phyloP scores from a whole-genome alignment of 208 protist species.

The Leishmania arabica region DNA sequence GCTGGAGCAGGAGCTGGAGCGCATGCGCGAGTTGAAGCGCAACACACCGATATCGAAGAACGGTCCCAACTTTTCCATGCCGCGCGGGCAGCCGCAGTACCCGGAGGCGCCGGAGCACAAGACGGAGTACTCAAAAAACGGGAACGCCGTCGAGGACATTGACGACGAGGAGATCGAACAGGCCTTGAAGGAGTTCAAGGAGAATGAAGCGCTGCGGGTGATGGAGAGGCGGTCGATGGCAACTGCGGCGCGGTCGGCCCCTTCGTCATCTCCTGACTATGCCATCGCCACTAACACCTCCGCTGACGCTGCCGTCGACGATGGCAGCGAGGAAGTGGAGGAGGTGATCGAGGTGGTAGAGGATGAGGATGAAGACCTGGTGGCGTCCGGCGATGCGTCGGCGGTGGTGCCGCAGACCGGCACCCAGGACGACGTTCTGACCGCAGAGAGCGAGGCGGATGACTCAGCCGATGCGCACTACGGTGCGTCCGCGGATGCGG shows the following conservation, averaged over 20 bases:
- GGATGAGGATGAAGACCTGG: slow-evolving; percentile 24
- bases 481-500: neutral
- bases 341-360: slow-evolving; percentile 44
- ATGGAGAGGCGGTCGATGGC: slow-evolving; percentile 4
- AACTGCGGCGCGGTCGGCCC: neutral
- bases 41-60: slow-evolving; percentile 10
- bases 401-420: slow-evolving; percentile 5
- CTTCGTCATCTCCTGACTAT: neutral
- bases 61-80: slow-evolving; percentile 22
- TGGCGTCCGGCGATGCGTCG: slow-evolving; percentile 20
- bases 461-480: slow-evolving; percentile 9
- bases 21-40: slow-evolving; percentile 50
- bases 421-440: slow-evolving; percentile 3
- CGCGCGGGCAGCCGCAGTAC: slow-evolving; percentile 36
- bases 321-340: slow-evolving; percentile 25
- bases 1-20: slow-evolving; percentile 62
- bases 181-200: slow-evolving; percentile 41
- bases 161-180: slow-evolving; percentile 51
- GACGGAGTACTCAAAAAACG: slow-evolving; percentile 45
- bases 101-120: slow-evolving; percentile 49
- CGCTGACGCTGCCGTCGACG: slow-evolving; percentile 9
- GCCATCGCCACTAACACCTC: neutral
- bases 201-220: slow-evolving; percentile 26
- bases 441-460: slow-evolving; percentile 10
- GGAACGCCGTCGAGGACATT: slow-evolving; percentile 38